phyloP scores from a whole-genome alignment of 257 asterid genomes.

The Prunella vulgaris region DNA sequence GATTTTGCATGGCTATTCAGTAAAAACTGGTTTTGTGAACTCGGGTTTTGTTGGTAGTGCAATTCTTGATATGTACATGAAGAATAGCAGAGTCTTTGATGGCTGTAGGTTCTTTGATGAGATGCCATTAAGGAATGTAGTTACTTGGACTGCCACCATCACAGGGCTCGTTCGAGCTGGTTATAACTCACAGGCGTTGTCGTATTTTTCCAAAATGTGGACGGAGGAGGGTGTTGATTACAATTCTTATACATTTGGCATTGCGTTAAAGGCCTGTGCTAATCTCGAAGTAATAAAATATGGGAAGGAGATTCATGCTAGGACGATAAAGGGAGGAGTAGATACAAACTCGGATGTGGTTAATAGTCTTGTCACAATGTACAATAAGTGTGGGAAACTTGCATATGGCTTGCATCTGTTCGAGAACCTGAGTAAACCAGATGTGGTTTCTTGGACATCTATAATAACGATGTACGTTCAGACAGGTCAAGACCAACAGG shows the following conservation, averaged over 20 bases:
- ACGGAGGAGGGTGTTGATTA: constrained; percentile 52
- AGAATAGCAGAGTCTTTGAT: constrained; percentile 53
- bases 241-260: constrained; percentile 74
- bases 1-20: constrained; percentile 53
- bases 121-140: constrained; percentile 82
- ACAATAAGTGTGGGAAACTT: constrained; percentile 73
- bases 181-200: constrained; percentile 44
- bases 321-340: constrained; percentile 57
- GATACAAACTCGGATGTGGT: constrained; percentile 63
- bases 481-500: constrained; percentile 54
- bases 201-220: constrained; percentile 68
- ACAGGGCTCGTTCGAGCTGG: constrained; percentile 85
- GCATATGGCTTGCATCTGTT: constrained; percentile 54
- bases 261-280: constrained; percentile 88
- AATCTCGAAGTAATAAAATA: constrained; percentile 46
- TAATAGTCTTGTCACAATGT: constrained; percentile 78
- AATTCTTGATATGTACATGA: constrained; percentile 76
- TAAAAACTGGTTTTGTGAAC: constrained; percentile 48
- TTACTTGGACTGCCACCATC: constrained; percentile 88
- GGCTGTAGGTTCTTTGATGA: constrained; percentile 63
- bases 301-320: constrained; percentile 77
- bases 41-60: constrained; percentile 88
- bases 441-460: constrained; percentile 91
- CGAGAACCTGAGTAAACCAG: constrained; percentile 52
- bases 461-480: constrained; percentile 60